A percentile compares a stretch with the other conserved stretches of the same genome.
Conservation (phyloP, 1,284 basidiomycete genomes). For the Fomes fomentarius region DNA sequence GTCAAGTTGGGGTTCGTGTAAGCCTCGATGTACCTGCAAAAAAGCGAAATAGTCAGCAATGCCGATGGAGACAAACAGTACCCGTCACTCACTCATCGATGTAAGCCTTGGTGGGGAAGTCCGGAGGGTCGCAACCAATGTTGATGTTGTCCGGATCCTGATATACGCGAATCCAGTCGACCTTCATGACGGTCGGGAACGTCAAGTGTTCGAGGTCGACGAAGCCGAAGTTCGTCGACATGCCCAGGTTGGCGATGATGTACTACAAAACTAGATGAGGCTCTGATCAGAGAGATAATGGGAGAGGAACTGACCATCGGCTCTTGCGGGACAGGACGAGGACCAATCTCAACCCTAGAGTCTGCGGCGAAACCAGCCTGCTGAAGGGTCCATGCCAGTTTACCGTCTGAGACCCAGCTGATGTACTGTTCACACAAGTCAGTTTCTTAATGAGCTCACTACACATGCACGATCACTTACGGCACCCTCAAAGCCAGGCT, state of each 20-base stretch:
- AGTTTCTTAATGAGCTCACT: conserved; percentile 29
- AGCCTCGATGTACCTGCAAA: conserved; percentile 38
- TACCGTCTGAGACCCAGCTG: conserved; percentile 72
- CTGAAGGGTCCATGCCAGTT: conserved; percentile 78
- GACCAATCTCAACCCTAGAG: conserved; percentile 63
- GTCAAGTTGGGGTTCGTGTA: conserved; percentile 47
- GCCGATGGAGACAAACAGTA: no score
- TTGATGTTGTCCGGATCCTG: conserved; percentile 69
- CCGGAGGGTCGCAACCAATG: conserved; percentile 81
- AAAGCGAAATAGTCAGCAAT: background rate
- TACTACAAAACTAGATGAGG: conserved; percentile 61
- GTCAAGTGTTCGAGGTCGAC: conserved; percentile 67
- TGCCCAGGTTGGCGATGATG: conserved; percentile 81
- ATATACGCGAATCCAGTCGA: conserved; percentile 88
- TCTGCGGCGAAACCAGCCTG: conserved; percentile 76
- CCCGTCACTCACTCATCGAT: conserved; percentile 62
- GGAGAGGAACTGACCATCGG: conserved; percentile 62
- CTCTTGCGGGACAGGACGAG: conserved; percentile 81
- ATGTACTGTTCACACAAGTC: conserved; percentile 75
- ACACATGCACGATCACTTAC: conserved; percentile 27
- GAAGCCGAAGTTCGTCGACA: conserved; percentile 77
- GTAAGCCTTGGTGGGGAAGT: conserved; percentile 77
- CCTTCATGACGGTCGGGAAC: conserved; percentile 72
- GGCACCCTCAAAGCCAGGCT: conserved; percentile 44
- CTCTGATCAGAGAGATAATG: no score